Conservation (phyloP, 1,284 basidiomycete species). For the Neonothopanus nambi region DNA sequence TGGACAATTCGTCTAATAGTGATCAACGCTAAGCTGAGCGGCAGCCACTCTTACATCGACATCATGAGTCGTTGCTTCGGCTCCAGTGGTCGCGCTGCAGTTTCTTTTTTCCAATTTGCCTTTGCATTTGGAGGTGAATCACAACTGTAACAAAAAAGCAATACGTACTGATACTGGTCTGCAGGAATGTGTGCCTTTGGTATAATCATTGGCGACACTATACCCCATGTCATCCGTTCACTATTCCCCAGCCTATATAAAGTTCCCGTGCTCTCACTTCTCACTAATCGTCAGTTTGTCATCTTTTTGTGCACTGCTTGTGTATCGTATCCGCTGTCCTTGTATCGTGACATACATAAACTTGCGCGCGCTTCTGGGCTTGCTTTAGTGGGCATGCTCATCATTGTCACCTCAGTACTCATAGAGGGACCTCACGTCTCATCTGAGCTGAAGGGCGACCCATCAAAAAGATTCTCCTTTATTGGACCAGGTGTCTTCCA, state of each 20-base stretch:
- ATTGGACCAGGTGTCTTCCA: constrained; percentile 81
- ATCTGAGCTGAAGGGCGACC: constrained; percentile 76
- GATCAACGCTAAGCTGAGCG: constrained; percentile 94
- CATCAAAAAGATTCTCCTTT: constrained; percentile 68
- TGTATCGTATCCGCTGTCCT: constrained; percentile 92
- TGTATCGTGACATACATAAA: constrained; percentile 98
- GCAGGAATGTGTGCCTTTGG: constrained; percentile 94
- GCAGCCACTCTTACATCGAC: constrained; percentile 91
- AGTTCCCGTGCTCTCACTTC: constrained; percentile 72
- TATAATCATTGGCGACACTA: constrained; percentile 94
- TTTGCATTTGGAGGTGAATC: constrained; percentile 90
- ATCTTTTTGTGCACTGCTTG: constrained; percentile 83
- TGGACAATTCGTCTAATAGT: constrained; percentile 98
- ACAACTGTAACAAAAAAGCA: constrained; percentile 1
- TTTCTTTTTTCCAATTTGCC: constrained; percentile 97
- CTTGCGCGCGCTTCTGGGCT: constrained; percentile 91
- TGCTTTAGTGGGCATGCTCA: constrained; percentile 89
- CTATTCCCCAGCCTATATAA: constrained; percentile 77
- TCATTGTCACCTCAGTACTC: constrained; percentile 89
- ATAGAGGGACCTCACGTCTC: constrained; percentile 85
- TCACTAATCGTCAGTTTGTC: constrained; percentile 88
- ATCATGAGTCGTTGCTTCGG: constrained; percentile 98
- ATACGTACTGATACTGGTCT: constrained; percentile 13
- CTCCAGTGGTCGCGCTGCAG: constrained; percentile 81
- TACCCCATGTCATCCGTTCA: constrained; percentile 90